These are phyloP conservation scores for Pseudogymnoascus sp. DNA, from an alignment of 2,329 filamentous ascomycete genomes.

Conservation along the genomic window DNA sequence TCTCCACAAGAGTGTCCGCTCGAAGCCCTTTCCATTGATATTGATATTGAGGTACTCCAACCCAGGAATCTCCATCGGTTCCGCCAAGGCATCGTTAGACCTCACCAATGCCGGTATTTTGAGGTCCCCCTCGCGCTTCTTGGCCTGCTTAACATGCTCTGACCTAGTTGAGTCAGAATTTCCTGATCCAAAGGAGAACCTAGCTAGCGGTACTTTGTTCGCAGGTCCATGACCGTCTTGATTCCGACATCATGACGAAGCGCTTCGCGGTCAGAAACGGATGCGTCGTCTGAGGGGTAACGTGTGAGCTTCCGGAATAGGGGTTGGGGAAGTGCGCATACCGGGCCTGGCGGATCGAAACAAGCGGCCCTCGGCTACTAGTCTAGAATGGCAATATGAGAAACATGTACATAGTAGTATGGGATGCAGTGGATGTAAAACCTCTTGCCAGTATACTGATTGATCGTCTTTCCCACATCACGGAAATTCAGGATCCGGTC, in stretches of 20 bases:
- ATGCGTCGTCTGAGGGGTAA: conserved; percentile 56
- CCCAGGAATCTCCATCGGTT: conserved; percentile 53
- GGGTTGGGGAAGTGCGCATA: conserved; percentile 21
- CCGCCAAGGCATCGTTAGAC: conserved; percentile 42
- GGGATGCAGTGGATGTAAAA: conserved; percentile 28
- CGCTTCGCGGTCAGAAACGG: conserved; percentile 49
- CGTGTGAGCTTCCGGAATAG: background rate
- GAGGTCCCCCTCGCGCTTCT: conserved; percentile 46
- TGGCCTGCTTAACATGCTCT: conserved; percentile 60
- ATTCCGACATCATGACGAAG: conserved; percentile 55
- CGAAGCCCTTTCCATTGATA: conserved; percentile 63
- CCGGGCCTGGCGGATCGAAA: conserved; percentile 60
- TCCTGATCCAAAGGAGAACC: background rate
- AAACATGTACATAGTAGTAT: background rate
- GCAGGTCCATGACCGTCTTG: conserved; percentile 67
- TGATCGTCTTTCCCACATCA: conserved; percentile 63
- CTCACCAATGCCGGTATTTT: conserved; percentile 36
- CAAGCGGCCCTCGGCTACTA: conserved; percentile 52
- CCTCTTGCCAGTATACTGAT: conserved; percentile 47
- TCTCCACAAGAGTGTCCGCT: conserved; percentile 56
- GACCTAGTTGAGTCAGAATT: conserved; percentile 39
- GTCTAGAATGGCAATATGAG: conserved; percentile 21
- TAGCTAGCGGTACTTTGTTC: conserved; percentile 52
- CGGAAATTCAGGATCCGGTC: conserved; percentile 65
- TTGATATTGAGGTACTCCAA: conserved; percentile 59